Percentiles rank a stretch among this genome's conserved stretches.
phyloP scores from a whole-genome alignment of 106 monocot genomes.

The Hemerocallis citrina region DNA sequence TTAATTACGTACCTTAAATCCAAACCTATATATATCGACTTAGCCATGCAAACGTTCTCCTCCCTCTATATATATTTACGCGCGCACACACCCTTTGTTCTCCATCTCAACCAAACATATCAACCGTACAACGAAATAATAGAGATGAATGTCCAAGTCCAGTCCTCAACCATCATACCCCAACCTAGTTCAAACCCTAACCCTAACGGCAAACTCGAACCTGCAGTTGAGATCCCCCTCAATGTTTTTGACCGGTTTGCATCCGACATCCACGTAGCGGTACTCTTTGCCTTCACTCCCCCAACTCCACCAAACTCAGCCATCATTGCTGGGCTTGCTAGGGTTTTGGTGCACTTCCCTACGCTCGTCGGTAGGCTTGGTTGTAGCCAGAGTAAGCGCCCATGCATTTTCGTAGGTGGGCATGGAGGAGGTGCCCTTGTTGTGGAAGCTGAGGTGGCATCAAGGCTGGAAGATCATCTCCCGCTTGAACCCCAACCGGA shows the following conservation, averaged over 20 bases:
- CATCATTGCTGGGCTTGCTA: constrained; percentile 12
- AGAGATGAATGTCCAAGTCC: constrained; percentile 16
- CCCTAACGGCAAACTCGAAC: not conserved
- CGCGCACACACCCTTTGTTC: no score
- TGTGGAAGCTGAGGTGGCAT: constrained; percentile 25
- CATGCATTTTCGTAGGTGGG: constrained; percentile 13
- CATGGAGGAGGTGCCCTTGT: constrained; percentile 26
- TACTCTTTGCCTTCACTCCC: constrained; percentile 20
- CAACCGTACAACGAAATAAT: no score
- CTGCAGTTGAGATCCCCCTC: constrained; percentile 6
- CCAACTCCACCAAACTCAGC: constrained; percentile 17
- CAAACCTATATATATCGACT: no score
- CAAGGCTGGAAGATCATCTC: constrained; percentile 14
- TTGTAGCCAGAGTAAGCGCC: not conserved
- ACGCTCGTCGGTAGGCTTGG: constrained; percentile 10
- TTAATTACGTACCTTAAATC: no score
- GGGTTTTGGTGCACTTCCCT: constrained; percentile 8
- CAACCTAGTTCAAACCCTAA: not conserved
- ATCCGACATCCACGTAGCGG: constrained; percentile 14
- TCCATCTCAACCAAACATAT: no score
- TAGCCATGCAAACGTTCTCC: no score
- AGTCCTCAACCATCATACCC: not conserved
- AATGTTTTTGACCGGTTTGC: constrained; percentile 37
- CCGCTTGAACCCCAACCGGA: constrained; percentile 8
- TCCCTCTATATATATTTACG: no score